Base-by-base conservation (phyloP, 2,329 filamentous ascomycete species). In the Monosporascus sp. region DNA sequence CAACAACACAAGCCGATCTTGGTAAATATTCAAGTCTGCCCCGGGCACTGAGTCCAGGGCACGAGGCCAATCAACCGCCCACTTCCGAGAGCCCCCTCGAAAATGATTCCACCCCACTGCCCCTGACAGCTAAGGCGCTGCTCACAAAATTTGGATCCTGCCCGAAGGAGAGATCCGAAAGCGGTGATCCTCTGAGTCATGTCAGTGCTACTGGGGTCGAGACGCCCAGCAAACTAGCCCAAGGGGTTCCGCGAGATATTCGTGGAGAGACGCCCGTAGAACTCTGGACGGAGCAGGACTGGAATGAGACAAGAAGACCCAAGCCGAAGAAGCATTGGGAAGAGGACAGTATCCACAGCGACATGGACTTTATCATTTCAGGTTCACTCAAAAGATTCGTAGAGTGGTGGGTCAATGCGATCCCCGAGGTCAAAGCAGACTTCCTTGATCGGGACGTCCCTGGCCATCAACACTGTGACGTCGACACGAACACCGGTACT, bases 401-500 rank as follows among this genome's bases (percentile, higher is more conserved):
- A 18, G 48, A 57, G 28, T 31, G 37, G n/a, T 66, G 63, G 63
- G 35, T 49, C 9, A n/a, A 46, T 17, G 20, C 9, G 28, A 52
- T 58, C 7, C 58, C 53, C 41, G 26, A 50, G 2, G 17, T 60
- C 8, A 22, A 48, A 17, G 46, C 55, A 50, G 14, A 69, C 52
- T 53, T 75, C 65, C 18, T 68, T 57, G 18, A 66, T 64, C 4
- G 68, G 62, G 1, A 69, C 28, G 50, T 70, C 63, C 3, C 67
- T 28, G 9, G 69, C 38, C 53, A 72, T 63, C 49, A 65, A 53
- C 26, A 50, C n/a, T 58, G 60, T 20, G 75, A 74, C 18, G 61
- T 79, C 2, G 60, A 78, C 48, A 63, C 74, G 0, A 20, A 45
- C 1, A 71, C 64, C 0, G 75, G 75, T 3, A 8, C 51, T 4